phyloP scores from a whole-genome alignment of 176 grass and related monocot genomes.

The Coix lacrymajobi region DNA sequence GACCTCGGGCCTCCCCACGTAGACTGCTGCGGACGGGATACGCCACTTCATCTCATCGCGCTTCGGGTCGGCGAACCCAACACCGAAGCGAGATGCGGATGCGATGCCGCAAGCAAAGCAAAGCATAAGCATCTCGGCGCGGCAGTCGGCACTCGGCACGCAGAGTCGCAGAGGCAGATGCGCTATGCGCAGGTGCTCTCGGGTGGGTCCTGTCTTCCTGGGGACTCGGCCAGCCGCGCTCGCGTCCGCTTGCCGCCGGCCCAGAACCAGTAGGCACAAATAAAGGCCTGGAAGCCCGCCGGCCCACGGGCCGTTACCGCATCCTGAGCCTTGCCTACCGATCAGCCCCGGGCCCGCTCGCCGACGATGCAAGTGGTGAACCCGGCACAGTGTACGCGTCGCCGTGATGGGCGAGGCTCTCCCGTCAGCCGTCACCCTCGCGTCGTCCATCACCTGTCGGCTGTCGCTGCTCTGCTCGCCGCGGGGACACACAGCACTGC shows the following conservation, averaged over 20 bases:
- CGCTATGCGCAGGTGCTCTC: background rate
- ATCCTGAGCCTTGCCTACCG: background rate
- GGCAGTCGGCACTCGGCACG: no score
- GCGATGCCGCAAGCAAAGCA: background rate
- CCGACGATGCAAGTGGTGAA: no score
- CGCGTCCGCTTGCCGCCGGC: background rate
- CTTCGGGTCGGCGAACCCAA: background rate
- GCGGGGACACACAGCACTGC: background rate
- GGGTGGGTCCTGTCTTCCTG: no score
- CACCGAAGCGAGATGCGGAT: background rate
- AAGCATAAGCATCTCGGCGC: background rate
- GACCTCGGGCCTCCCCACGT: background rate
- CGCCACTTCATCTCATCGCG: background rate
- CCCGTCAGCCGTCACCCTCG: no score
- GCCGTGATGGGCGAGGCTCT: background rate
- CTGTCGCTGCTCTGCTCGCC: background rate
- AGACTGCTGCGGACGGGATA: constrained; percentile 1
- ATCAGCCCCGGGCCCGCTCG: no score
- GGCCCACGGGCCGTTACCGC: background rate
- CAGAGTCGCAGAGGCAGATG: no score
- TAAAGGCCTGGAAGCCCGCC: background rate
- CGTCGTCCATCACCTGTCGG: background rate
- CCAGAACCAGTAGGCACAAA: background rate
- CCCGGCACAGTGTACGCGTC: background rate
- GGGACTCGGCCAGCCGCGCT: background rate